Base-by-base conservation (phyloP, 495 filamentous ascomycete species). In the Tetracladium marchalianum region DNA sequence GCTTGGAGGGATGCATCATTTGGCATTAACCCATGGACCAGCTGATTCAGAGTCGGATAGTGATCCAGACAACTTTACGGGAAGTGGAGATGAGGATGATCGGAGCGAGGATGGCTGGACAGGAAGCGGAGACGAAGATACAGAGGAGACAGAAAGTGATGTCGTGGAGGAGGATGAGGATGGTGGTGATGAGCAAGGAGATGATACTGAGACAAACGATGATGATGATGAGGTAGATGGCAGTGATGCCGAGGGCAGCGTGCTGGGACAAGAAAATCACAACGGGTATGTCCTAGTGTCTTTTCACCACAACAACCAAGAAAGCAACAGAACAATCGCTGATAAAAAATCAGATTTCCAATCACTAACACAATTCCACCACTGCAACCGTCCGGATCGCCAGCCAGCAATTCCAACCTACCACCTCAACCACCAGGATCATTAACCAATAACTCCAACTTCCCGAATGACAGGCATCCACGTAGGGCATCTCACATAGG, bases 171-270 rank as follows among this genome's bases (percentile, higher is more conserved):
- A 54, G 33, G 41, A 47, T 24, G 46, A 47, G 10, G 49, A 52
- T 43, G 52, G 51, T 17, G 46, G 47, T 17, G 39, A 60, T 39
- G 46, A 51, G 42, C 43, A 56, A 11, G 48, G 41, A 11, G 38
- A 56, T 34, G 47, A 61, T 31, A 53, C 54, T 10, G 51, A 59
- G 34, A 43, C 16, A 11, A 31, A 41, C 35, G 7, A 49, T 41
- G 42, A 22, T 35, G 11, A 77, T 18, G 67, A 75, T 8, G 55
- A 83, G 13, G 76, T 71, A 3, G 81, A 84, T 47, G 32, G 47
- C 49, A 31, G 44, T 51, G 37, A 46, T 40, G 42, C 54, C 53
- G 10, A 54, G 54, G n/a, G 46, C 45, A 10, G 51, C 55, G 12
- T 27, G 22, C 22, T 27, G 22, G 22, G 22, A 27, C 22, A 27